Evolutionary conservation across 345 rosid genomes (phyloP), one percentile per base, ranked within the genome.

Genomic region (Rubroshorea leprosula): DNA sequence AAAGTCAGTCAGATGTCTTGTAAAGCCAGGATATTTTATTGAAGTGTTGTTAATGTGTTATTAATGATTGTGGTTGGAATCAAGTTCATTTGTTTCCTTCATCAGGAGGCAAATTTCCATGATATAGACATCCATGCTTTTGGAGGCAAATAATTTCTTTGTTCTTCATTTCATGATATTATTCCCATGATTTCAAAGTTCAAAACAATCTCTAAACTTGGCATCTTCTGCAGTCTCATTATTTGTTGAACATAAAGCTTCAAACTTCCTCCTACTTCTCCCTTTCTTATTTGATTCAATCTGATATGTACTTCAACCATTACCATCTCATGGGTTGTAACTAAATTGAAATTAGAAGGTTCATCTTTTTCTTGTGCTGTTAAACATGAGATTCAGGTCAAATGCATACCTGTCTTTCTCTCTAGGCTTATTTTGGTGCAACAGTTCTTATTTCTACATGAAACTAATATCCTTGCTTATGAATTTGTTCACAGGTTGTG

Each of bases 401-500:
- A 35, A 35, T 35, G 41, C 11, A 35, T 35, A 35, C 7, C 41
- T 4, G 41, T 35, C 9, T 35, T 35, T 13, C 41, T 35, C 12
- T 35, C 41, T 13, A 6, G 1, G 11, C 3, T 35, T 35, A 6
- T 35, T 13, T 29, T 35, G 7, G 41, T 3, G 41, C 12, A 35
- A 35, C 12, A 35, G 41, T 8, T 44, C n/a, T 44, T 12, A 5
- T 49, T 38, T 25, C 21, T 23, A 1, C 12, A 13, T 27, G 52
- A 18, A 41, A 52, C n/a, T 23, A 8, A 52, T 43, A 14, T 49
- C 38, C 44, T 48, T 58, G 24, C 31, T 41, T 46, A 10, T 49
- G 48, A 23, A 49, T 50, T 51, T 65, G 61, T 57, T 54, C 83
- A 72, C 84, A 94, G 99, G 75, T 83, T 47, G 72, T 71, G 45